phyloP scores from a whole-genome alignment of 2,329 filamentous ascomycete species.

The Colletotrichum lini region DNA sequence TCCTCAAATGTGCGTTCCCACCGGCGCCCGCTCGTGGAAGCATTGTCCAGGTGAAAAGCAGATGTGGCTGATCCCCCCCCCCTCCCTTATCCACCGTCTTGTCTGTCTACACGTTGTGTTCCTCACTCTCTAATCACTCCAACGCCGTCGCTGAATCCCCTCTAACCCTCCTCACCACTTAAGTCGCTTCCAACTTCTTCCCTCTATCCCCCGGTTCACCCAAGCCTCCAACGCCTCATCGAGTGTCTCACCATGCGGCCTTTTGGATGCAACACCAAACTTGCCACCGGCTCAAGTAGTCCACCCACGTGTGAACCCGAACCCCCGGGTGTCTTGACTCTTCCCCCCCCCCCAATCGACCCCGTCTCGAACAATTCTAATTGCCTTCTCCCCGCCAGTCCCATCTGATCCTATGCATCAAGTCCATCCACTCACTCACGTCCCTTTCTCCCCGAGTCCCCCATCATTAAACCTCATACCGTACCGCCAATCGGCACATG shows the following conservation, averaged over 20 bases:
- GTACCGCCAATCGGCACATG: slow-evolving; percentile 28
- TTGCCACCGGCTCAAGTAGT: slow-evolving; percentile 16
- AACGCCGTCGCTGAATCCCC: background rate
- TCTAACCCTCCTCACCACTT: no score
- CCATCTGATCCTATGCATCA: no score
- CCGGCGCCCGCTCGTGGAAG: slow-evolving; percentile 13
- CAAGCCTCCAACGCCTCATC: slow-evolving; percentile 19
- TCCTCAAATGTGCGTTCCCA: background rate
- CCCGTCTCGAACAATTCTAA: slow-evolving; percentile 10
- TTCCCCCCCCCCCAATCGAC: background rate
- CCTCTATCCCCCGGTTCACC: background rate
- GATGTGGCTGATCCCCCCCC: background rate
- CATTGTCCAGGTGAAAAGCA: slow-evolving; percentile 18
- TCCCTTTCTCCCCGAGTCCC: background rate
- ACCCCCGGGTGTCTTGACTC: slow-evolving; percentile 3
- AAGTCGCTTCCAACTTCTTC: background rate
- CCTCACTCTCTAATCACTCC: background rate
- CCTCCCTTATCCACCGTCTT: background rate
- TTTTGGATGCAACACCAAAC: slow-evolving; percentile 18
- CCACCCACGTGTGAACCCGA: background rate
- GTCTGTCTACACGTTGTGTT: background rate
- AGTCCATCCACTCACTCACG: background rate
- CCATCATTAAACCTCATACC: slow-evolving; percentile 8
- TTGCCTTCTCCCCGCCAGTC: background rate
- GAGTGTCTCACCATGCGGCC: slow-evolving; percentile 30